These are phyloP conservation scores for Chaetomium sp. DNA, from an alignment of 2,329 filamentous ascomycete genomes.

Conservation along the genomic window DNA sequence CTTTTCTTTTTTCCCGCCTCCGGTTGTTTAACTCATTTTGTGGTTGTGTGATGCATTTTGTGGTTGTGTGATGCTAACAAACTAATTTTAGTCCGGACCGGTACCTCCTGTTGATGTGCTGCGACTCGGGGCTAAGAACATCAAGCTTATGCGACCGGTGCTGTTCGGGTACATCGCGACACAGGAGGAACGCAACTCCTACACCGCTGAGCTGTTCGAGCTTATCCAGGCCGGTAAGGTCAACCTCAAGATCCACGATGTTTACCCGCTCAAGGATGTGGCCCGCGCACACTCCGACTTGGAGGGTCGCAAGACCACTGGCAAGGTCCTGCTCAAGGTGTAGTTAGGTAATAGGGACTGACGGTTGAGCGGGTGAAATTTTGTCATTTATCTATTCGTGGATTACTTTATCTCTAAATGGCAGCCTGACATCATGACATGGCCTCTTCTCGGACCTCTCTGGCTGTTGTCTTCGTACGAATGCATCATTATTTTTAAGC, in stretches of 20 bases:
- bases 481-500: neutral
- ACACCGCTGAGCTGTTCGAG: slow-evolving; percentile 65
- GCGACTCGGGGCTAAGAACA: slow-evolving; percentile 64
- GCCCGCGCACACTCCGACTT: slow-evolving; percentile 69
- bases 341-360: slow-evolving; percentile 24
- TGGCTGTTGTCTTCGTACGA: too few relatives aligned
- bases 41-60: neutral
- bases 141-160: slow-evolving; percentile 67
- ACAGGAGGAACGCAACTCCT: slow-evolving; percentile 63
- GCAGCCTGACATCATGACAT: neutral
- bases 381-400: slow-evolving; percentile 2
- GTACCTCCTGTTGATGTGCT: slow-evolving; percentile 59
- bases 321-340: slow-evolving; percentile 71
- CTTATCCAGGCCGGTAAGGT: slow-evolving; percentile 64
- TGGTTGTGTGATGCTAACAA: slow-evolving; percentile 3
- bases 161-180: slow-evolving; percentile 65
- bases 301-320: slow-evolving; percentile 73
- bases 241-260: slow-evolving; percentile 66
- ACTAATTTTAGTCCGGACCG: slow-evolving; percentile 51
- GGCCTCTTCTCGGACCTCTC: too few relatives aligned
- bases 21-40: too few relatives aligned
- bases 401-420: slow-evolving; percentile 7
- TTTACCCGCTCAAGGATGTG: slow-evolving; percentile 69
- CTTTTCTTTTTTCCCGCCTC: too few relatives aligned
- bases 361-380: neutral